A percentile compares a stretch with the other conserved stretches of the same genome.
Conservation (phyloP, 2,329 filamentous ascomycete genomes). For the Xylaria sp. region DNA sequence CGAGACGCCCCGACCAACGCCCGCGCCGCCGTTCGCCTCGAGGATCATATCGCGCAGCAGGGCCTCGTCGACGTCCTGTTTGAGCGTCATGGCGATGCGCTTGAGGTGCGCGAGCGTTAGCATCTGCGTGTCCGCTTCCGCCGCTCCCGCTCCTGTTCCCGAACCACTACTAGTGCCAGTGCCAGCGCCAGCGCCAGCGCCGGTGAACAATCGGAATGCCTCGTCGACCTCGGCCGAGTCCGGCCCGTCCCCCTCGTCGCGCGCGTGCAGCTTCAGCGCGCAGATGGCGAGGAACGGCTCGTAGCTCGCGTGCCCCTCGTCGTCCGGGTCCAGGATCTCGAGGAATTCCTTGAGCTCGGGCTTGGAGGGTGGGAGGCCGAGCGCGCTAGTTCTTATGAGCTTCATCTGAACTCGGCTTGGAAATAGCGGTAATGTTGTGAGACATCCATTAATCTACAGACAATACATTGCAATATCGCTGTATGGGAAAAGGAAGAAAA, state of each 20-base stretch:
- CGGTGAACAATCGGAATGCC: slow-evolving; percentile 84
- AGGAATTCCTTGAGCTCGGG: slow-evolving; percentile 81
- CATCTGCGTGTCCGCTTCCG: slow-evolving; percentile 49
- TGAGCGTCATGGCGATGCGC: slow-evolving; percentile 81
- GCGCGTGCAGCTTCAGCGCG: slow-evolving; percentile 82
- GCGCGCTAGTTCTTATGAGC: slow-evolving; percentile 67
- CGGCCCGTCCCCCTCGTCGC: slow-evolving; percentile 61
- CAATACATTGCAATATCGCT: too few species aligned
- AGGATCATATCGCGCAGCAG: slow-evolving; percentile 92
- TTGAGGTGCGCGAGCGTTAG: slow-evolving; percentile 85
- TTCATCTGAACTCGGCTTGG: not conserved
- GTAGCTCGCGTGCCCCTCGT: slow-evolving; percentile 81
- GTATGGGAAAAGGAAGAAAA: too few species aligned
- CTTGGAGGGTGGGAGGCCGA: slow-evolving; percentile 76
- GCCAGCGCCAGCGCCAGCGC: slow-evolving; percentile 57
- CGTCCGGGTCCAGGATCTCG: slow-evolving; percentile 83
- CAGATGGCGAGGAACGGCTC: slow-evolving; percentile 87
- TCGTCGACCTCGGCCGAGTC: slow-evolving; percentile 77
- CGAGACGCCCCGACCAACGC: slow-evolving; percentile 75
- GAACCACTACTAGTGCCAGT: slow-evolving; percentile 33
- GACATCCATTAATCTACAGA: too few species aligned
- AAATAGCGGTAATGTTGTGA: not conserved
- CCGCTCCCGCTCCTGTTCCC: slow-evolving; percentile 38
- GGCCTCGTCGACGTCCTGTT: slow-evolving; percentile 86
- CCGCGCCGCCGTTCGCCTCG: slow-evolving; percentile 87